Evolutionary conservation across 179 eudicot species (phyloP), one percentile per base, ranked within the genome.

Genomic region (Silene coronaria): DNA sequence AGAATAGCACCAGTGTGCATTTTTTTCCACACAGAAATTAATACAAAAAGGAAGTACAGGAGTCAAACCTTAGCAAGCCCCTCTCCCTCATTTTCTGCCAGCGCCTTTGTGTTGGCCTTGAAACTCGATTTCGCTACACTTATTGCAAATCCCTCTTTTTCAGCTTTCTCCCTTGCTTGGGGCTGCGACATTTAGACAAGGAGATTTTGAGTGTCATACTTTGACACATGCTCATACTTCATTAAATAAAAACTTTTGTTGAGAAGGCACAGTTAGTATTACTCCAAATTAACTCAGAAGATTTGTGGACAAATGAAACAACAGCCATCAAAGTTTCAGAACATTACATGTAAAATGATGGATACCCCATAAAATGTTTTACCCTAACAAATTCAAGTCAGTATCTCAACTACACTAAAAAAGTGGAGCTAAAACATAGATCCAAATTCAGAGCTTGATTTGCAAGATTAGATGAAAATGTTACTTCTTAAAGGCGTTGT

Each of bases 91-190:
- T 96, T 96, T 88, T 96, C 99, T 38, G 99, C 99, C 62, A 96
- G 89, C 16, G 99, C 99, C 80, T 96, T 96, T n/a, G 99, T 90
- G 87, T 95, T 95, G 69, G 97, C 99, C 87, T 95, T 95, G 90
- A 95, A 95, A 82, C 99, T 95, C 75, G 97, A 91, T 89, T 89
- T 96, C 48, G 98, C 90, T 70, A 96, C 78, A 71, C 94, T 89
- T 26, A 96, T 78, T 82, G 87, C 86, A 72, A 93, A 96, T 64
- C 97, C 97, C 82, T 93, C 99, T 76, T 90, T 96, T 77, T 91
- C 87, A 76, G 91, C 98, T 73, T 86, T 93, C 81, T 96, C 98
- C 82, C 89, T 91, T 55, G 99, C 98, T 90, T 90, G 98, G 70
- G 98, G 99, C 99, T 96, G 90, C 82, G 84, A 77, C 58, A 60